Evolutionary conservation across 108 stramenopile species (phyloP), one percentile per base, ranked within the genome.

Genomic region (Nitzschia sp.): DNA sequence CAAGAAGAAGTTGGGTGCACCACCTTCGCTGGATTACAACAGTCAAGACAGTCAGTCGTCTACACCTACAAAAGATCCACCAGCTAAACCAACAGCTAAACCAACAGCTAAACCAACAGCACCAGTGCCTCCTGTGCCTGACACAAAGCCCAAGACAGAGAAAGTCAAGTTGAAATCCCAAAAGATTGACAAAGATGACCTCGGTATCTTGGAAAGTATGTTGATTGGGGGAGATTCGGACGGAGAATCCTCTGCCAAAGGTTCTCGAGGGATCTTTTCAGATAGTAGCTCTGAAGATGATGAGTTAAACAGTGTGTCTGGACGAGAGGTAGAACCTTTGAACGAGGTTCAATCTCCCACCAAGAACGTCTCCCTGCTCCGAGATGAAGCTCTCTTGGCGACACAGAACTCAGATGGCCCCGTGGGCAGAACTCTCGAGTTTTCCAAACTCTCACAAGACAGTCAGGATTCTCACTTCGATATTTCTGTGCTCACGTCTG

Each of bases 1-100:
- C 6, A 41, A 67, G 20, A 67, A 67, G 42, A 67, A 67, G 37
- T 5, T 67, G 7, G 66, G 66, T 10, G 66, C 66, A 5, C 54
- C 66, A n/a, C 66, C 66, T 10, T 12, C 53, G 11, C 10, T 67
- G 38, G 66, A 67, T 8, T 56, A 56, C 25, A 44, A 55, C 40
- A 56, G 56, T 56, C 37, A 54, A 25, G 54, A 67, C 43, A 34
- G 29, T 34, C 29, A 34, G 29, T 59, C 58, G 17, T 12, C 58
- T 3, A 55, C 54, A 22, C 25, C 54, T 3, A 34, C 29, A 34
- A 34, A 34, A 34, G 29, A 34, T 3, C 9, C 44, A 24, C 12
- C 20, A 8, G 42, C 43, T 1, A 48, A 22, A 34, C 17, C 25
- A 22, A 0, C 17, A 6, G 15, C 63, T 22, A 24, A 6, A 10